Percentiles rank a stretch among this genome's conserved stretches.
Evolutionary conservation across 2,329 filamentous ascomycete genomes (phyloP).

Genomic region (Dactylellina haptotyla): DNA sequence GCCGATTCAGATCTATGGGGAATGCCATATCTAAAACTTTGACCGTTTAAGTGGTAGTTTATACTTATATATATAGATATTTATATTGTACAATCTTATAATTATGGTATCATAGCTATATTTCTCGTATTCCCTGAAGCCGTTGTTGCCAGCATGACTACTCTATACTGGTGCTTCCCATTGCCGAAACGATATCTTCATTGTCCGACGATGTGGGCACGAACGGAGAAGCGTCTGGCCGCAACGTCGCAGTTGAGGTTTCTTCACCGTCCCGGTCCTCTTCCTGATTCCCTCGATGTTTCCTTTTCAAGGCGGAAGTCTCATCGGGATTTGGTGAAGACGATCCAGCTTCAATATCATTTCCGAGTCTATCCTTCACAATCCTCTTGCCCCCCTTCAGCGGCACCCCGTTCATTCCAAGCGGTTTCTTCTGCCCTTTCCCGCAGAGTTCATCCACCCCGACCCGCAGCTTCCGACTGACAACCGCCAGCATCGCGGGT

Average conservation of each 20-base stretch:
- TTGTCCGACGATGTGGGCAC: constrained; percentile 2
- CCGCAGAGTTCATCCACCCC: constrained; percentile 23
- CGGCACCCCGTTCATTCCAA: neutral
- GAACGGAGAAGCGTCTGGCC: constrained; percentile 38
- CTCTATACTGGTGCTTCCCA: neutral
- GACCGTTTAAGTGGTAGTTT: too few relatives aligned
- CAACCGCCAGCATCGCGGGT: constrained; percentile 33
- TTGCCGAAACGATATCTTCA: neutral
- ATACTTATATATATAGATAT: too few relatives aligned
- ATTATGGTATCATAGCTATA: too few relatives aligned
- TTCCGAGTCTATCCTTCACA: constrained; percentile 41
- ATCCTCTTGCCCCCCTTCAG: neutral
- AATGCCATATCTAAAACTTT: too few relatives aligned
- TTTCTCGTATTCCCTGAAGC: neutral
- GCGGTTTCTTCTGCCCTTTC: constrained; percentile 3
- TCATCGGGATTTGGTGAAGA: neutral
- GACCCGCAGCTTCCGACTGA: constrained; percentile 36
- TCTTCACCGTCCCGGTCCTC: neutral
- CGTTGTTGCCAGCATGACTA: too few relatives aligned
- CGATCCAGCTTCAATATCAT: constrained; percentile 26
- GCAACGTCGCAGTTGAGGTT: neutral
- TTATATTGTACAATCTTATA: neutral
- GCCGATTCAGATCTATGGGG: too few relatives aligned
- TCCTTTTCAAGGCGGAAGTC: neutral
- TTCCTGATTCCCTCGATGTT: neutral